phyloP scores from a whole-genome alignment of 768 basidiomycete species.

The Rhodotorula toruloides region DNA sequence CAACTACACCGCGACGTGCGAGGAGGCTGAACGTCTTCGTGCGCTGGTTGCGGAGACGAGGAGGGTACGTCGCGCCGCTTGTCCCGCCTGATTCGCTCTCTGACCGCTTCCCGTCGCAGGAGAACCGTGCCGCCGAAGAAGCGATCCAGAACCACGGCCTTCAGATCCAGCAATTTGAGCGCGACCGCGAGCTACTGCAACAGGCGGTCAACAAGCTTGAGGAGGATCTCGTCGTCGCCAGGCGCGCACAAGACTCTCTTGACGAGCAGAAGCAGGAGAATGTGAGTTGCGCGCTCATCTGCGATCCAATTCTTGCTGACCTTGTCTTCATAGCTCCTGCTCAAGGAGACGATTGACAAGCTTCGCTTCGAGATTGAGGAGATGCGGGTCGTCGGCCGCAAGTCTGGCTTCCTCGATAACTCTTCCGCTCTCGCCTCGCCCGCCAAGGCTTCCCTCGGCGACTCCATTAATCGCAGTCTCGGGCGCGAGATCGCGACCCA shows the following conservation, averaged over 20 bases:
- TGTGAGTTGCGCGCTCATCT: slow-evolving; percentile 46
- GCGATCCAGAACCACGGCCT: slow-evolving; percentile 50
- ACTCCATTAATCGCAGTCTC: slow-evolving; percentile 25
- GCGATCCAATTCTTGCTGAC: background rate
- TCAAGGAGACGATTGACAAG: slow-evolving; percentile 94
- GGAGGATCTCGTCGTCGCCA: slow-evolving; percentile 62
- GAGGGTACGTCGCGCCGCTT: slow-evolving; percentile 41
- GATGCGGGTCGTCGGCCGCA: slow-evolving; percentile 53
- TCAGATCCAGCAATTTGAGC: slow-evolving; percentile 55
- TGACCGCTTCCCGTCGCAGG: slow-evolving; percentile 61
- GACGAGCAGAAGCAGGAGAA: slow-evolving; percentile 96
- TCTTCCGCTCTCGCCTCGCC: background rate
- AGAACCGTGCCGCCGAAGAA: slow-evolving; percentile 62
- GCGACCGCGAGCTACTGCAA: slow-evolving; percentile 68
- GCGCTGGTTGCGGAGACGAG: slow-evolving; percentile 28
- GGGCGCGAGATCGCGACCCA: slow-evolving; percentile 27
- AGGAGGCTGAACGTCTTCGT: slow-evolving; percentile 64
- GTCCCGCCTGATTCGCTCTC: slow-evolving; percentile 51
- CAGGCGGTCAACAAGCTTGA: slow-evolving; percentile 66
- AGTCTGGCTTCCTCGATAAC: slow-evolving; percentile 19
- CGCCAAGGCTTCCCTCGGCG: slow-evolving; percentile 13
- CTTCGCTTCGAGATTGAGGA: slow-evolving; percentile 93
- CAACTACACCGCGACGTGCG: slow-evolving; percentile 77
- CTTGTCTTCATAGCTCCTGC: slow-evolving; percentile 46
- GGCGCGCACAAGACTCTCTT: slow-evolving; percentile 65